Base-by-base conservation (phyloP, 306 rosid genomes). In the Dryas alaskensis region DNA sequence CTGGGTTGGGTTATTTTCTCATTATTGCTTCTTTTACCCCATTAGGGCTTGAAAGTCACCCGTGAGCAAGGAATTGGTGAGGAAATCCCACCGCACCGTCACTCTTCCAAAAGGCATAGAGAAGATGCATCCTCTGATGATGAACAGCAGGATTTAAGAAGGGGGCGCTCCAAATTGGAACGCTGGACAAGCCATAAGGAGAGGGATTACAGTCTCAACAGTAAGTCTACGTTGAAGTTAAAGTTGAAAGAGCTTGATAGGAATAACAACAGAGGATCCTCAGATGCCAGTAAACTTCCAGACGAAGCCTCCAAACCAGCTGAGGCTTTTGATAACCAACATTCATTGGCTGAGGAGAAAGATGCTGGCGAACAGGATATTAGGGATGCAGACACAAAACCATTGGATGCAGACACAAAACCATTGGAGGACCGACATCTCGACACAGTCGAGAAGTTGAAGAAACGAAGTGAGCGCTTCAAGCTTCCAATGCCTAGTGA, bases 391-490 rank as follows among this genome's bases (percentile, higher is more conserved):
- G 76, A 72, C 46, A 27, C 58, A 6, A 27, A 39, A 62, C 67
- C 82, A 54, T 42, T 75, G 59, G 97, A 89, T 69, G 85, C 64
- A 8, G 76, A 72, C 46, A 27, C 58, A 6, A 27, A 39, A 62
- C 67, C 82, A 54, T 42, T 75, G 59, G 97, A 89, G 25, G 99
- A 89, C 74, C 84, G 82, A 51, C 89, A 87, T 75, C 88, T 90
- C 75, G 97, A 95, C 84, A 95, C 99, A 3, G 98, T 92, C 14
- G 99, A 95, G 96, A 88, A 89, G 87, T 83, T 95, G 85, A 95
- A 95, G 88, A 95, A 95, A 82, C 87, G 99, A 39, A 95, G 99
- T 0, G 99, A 95, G 86, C 89, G 99, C 72, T 95, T 95, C 97
- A 92, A 88, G 89, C 98, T 88, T 70, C 99, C 98, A 7, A 83